Evolutionary conservation across 2,329 filamentous ascomycete species (phyloP).

Genomic region (Talaromyces sp.): DNA sequence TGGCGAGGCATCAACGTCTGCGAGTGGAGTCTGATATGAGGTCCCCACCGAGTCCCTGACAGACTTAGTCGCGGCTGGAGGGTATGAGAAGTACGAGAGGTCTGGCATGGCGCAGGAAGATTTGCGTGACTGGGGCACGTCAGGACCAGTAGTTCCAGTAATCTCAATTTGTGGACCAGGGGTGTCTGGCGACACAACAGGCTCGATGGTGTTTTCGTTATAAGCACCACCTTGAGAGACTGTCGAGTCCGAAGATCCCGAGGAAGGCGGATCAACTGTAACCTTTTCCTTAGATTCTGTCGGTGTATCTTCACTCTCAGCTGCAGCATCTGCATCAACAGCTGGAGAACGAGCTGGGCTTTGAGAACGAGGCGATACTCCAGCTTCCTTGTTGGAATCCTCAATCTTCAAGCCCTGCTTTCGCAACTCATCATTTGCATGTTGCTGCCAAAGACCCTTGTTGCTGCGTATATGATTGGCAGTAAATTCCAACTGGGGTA

Average conservation of each 20-base stretch:
- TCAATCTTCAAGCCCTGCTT: conserved; percentile 30
- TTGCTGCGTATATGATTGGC: conserved; percentile 81
- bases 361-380: conserved; percentile 38
- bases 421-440: conserved; percentile 35
- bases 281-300: not conserved
- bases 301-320: conserved; percentile 1
- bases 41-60: conserved; percentile 15
- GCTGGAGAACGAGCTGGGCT: conserved; percentile 29
- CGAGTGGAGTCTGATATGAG: conserved; percentile 17
- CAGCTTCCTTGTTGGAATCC: conserved; percentile 21
- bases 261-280: conserved; percentile 13
- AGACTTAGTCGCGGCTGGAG: conserved; percentile 18
- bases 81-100: conserved; percentile 28
- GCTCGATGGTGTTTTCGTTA: conserved; percentile 39
- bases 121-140: conserved; percentile 29
- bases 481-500: conserved; percentile 82
- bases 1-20: conserved; percentile 7
- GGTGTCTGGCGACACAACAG: conserved; percentile 40
- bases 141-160: conserved; percentile 30
- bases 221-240: conserved; percentile 19
- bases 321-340: conserved; percentile 10
- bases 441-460: conserved; percentile 65
- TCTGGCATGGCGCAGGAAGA: conserved; percentile 37
- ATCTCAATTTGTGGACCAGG: conserved; percentile 40
- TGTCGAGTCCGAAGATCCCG: conserved; percentile 14